Evolutionary conservation across 1,139 yeast species (phyloP).

Genomic region (Candida glucosophila): DNA sequence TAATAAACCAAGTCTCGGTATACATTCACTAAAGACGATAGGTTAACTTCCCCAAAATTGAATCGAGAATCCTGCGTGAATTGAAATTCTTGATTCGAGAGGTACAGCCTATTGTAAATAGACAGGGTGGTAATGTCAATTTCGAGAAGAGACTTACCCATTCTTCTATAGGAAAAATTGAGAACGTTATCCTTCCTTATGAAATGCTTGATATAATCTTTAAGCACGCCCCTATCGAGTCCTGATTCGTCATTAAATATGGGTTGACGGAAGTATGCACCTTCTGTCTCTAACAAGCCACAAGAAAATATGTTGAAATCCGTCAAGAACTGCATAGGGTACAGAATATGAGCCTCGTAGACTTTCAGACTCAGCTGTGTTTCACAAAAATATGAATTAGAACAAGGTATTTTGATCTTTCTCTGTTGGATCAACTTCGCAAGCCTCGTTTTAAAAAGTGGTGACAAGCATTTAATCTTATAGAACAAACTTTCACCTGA

Average conservation of each 20-base stretch:
- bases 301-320: conserved; percentile 86
- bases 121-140: conserved; percentile 54
- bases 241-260: conserved; percentile 12
- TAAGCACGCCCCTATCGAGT: conserved; percentile 5
- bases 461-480: conserved; percentile 62
- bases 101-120: conserved; percentile 48
- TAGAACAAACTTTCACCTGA: conserved; percentile 55
- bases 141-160: conserved; percentile 59
- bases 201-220: conserved; percentile 10
- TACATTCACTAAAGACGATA: conserved; percentile 53
- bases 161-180: conserved; percentile 38
- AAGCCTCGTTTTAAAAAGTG: conserved; percentile 50
- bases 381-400: not conserved
- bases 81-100: no score
- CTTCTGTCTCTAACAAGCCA: conserved; percentile 50
- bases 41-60: no score
- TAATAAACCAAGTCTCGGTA: conserved; percentile 56
- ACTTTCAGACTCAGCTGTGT: conserved; percentile 7
- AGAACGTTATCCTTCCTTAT: conserved; percentile 19
- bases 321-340: conserved; percentile 62
- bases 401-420: conserved; percentile 16
- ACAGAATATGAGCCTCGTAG: conserved; percentile 79
- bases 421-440: conserved; percentile 52
- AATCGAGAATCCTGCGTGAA: conserved; percentile 23
- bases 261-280: conserved; percentile 33